Evolutionary conservation across 768 basidiomycete genomes (phyloP).

Genomic region (Collybiopsis confluens): DNA sequence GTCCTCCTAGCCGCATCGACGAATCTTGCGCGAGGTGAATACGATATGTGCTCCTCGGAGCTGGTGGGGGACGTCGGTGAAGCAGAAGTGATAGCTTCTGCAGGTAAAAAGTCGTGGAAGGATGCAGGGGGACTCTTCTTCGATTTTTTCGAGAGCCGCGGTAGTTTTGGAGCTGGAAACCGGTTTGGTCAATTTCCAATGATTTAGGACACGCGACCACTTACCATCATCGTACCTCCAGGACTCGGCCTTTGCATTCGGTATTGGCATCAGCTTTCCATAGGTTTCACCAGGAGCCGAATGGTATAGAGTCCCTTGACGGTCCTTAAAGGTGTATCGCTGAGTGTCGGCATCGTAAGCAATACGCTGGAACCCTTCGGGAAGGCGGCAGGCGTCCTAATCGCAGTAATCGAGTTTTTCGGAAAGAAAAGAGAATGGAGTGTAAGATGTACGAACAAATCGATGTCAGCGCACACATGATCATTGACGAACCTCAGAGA

Average conservation of each 20-base stretch:
- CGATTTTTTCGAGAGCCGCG: constrained; percentile 4
- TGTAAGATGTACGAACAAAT: not conserved
- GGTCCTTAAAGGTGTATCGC: constrained; percentile 47
- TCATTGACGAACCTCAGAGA: constrained; percentile 28
- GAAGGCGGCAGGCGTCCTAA: constrained; percentile 36
- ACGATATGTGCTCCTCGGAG: not conserved
- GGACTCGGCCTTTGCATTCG: not conserved
- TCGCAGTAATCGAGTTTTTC: too few relatives aligned
- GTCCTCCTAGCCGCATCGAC: constrained; percentile 27
- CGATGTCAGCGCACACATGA: not conserved
- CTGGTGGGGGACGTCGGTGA: constrained; percentile 17
- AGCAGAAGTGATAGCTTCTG: constrained; percentile 39
- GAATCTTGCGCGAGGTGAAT: constrained; percentile 16
- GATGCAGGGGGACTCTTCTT: constrained; percentile 24
- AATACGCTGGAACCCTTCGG: constrained; percentile 44
- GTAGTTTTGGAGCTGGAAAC: not conserved
- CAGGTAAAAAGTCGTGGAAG: constrained; percentile 45
- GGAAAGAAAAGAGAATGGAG: not conserved
- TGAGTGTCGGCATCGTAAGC: constrained; percentile 51
- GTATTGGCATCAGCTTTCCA: constrained; percentile 37
- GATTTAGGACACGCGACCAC: not conserved
- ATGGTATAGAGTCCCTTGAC: constrained; percentile 38
- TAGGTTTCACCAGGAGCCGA: constrained; percentile 41
- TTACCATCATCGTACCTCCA: constrained; percentile 1
- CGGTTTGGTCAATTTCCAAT: not conserved